Base-by-base conservation (phyloP, 176 grass and related monocot genomes). In the Neostapfia colusana region DNA sequence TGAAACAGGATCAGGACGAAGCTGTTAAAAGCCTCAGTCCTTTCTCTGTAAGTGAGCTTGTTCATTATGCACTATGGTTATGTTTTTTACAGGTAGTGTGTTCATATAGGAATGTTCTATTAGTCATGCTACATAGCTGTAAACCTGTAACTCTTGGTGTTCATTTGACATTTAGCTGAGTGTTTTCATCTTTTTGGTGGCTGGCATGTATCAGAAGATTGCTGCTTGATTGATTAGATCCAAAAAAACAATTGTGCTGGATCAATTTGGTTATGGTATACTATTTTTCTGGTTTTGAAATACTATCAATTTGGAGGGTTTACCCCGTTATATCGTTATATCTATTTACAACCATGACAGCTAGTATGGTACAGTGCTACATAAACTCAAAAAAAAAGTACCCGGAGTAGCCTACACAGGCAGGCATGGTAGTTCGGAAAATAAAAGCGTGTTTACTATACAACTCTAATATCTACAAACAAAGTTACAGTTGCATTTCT, bases 91-190 rank as follows among this genome's bases (percentile, higher is more conserved):
- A 15, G 63, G 36, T 84, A 87, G 72, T 31, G 31, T 84, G 85
- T 85, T 81, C 68, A 88, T 88, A 88, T 78, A 87, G 77, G 67
- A 58, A 67, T 60, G 66, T 42, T 73, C 66, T 81, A 65, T n/a
- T 69, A 76, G 58, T 66, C 27, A 76, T 81, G 77, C 58, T 69
- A 67, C 63, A 71, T 84, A 80, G 57, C 35, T 84, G 69, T 75
- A 75, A 51, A 88, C 17, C 13, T 78, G 51, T 83, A 79, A 79
- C 37, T 79, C n/a, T 70, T 82, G 72, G 48, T 44, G 49, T 56
- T 75, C 0, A 13, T 75, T 70, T 75, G 63, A 50, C 56, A 60
- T 57, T 34, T 70, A 70, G 65, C 6, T 69, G 25, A 69, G 26
- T 46, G 8, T 35, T 59, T 6, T 20, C 16, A 51, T 51, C 16